Percentiles rank a stretch among this genome's conserved stretches.
Evolutionary conservation across 2,329 filamentous ascomycete genomes (phyloP).

Genomic region (Calonectria fujianensis): DNA sequence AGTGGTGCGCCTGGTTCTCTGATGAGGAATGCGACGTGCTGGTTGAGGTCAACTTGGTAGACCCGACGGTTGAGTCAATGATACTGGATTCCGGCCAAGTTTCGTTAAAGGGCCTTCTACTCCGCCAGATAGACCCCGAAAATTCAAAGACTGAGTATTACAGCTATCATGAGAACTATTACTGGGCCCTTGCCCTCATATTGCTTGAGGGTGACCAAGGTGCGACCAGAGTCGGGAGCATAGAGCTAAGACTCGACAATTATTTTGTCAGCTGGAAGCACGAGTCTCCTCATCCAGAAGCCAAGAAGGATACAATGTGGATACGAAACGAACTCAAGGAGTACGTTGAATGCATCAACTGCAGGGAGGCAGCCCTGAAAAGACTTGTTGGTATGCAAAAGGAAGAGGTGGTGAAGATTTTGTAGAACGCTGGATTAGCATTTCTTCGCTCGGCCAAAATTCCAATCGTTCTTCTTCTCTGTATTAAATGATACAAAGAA

Average conservation of each 20-base stretch:
- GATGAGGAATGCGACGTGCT: constrained; percentile 33
- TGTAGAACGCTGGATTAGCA: neutral
- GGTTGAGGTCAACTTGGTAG: constrained; percentile 33
- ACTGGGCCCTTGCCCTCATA: constrained; percentile 34
- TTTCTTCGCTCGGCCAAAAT: neutral
- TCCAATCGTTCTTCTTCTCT: neutral
- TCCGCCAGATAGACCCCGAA: constrained; percentile 27
- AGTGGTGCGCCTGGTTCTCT: constrained; percentile 29
- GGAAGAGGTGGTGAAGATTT: neutral
- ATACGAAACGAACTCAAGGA: neutral
- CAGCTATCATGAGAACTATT: neutral
- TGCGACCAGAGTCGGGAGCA: constrained; percentile 32
- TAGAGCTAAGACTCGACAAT: constrained; percentile 36
- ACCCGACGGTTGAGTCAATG: constrained; percentile 18
- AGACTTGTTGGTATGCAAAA: constrained; percentile 1
- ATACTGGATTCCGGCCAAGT: neutral
- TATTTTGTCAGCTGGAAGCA: constrained; percentile 38
- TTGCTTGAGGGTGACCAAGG: constrained; percentile 19
- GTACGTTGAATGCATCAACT: constrained; percentile 24
- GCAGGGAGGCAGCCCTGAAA: constrained; percentile 18
- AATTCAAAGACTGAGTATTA: neutral
- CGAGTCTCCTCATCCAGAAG: neutral
- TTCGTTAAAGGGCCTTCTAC: constrained; percentile 28
- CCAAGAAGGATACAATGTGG: constrained; percentile 1
- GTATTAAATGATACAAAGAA: too few relatives aligned